Conservation (phyloP, 192 early-diverging fungal species). For the Coemansia sp. region DNA sequence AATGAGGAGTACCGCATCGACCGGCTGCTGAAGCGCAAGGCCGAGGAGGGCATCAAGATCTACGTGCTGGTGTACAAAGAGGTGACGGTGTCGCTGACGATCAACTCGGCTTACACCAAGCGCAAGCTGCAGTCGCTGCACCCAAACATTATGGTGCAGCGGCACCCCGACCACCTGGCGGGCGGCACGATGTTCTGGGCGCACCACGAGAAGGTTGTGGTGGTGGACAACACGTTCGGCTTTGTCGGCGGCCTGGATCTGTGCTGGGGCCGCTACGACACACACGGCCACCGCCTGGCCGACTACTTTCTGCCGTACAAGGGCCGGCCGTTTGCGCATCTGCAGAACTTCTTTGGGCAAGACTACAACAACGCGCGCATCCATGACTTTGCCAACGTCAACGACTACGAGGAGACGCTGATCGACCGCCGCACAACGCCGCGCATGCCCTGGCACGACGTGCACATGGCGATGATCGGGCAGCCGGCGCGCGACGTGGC, state of each 20-base stretch:
- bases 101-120: constrained; percentile 74
- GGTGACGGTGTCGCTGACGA: constrained; percentile 66
- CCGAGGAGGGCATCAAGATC: constrained; percentile 79
- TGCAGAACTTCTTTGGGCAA: constrained; percentile 66
- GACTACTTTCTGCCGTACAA: constrained; percentile 63
- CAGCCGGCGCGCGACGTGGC: constrained; percentile 77
- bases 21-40: constrained; percentile 74
- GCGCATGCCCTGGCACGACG: constrained; percentile 90
- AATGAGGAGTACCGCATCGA: no score
- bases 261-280: constrained; percentile 87
- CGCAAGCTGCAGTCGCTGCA: constrained; percentile 67
- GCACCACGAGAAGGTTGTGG: constrained; percentile 79
- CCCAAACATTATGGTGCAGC: constrained; percentile 77
- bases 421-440: constrained; percentile 57
- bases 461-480: constrained; percentile 76
- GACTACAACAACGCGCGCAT: constrained; percentile 87
- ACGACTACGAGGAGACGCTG: constrained; percentile 53
- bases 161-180: constrained; percentile 78
- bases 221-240: constrained; percentile 76
- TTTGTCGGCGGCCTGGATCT: constrained; percentile 87
- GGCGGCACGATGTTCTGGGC: constrained; percentile 82
- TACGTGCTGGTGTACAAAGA: constrained; percentile 87
- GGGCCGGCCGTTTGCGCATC: constrained; percentile 39
- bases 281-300: constrained; percentile 69
- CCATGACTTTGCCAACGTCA: constrained; percentile 69